phyloP scores from a whole-genome alignment of 2,329 filamentous ascomycete species.

The Nothophoma quercina region DNA sequence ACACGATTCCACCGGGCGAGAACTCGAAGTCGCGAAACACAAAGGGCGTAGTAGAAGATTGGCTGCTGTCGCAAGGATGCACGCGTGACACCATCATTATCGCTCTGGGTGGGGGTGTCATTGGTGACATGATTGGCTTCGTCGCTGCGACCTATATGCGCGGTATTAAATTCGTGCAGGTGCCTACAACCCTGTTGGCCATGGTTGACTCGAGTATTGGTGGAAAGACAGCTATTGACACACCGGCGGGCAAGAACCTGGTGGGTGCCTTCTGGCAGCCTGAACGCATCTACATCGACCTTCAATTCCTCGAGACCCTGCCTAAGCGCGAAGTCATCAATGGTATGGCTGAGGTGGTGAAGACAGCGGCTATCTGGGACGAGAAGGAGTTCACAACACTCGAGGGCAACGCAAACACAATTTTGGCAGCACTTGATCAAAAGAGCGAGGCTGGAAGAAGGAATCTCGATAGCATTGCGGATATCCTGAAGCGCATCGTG shows the following conservation, averaged over 20 bases:
- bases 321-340: conserved; percentile 95
- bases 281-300: conserved; percentile 89
- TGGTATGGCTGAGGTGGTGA: conserved; percentile 97
- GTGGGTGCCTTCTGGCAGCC: conserved; percentile 98
- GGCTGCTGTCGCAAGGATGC: conserved; percentile 92
- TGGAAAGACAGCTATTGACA: conserved; percentile 98
- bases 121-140: conserved; percentile 97
- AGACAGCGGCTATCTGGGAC: conserved; percentile 96
- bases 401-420: conserved; percentile 79
- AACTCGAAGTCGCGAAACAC: conserved; percentile 92
- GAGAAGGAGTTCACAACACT: conserved; percentile 84
- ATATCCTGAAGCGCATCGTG: conserved; percentile 69
- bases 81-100: conserved; percentile 94
- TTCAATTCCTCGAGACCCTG: conserved; percentile 88
- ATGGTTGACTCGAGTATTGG: conserved; percentile 99
- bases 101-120: conserved; percentile 93
- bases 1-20: conserved; percentile 92
- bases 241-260: conserved; percentile 93
- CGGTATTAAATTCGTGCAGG: conserved; percentile 93
- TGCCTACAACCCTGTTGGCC: conserved; percentile 90
- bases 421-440: conserved; percentile 75
- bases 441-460: conserved; percentile 63
- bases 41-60: conserved; percentile 96
- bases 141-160: conserved; percentile 99
- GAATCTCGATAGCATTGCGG: conserved; percentile 72